These are phyloP conservation scores for Verbena officinalis DNA, from an alignment of 257 asterid genomes.

Conservation along the genomic window DNA sequence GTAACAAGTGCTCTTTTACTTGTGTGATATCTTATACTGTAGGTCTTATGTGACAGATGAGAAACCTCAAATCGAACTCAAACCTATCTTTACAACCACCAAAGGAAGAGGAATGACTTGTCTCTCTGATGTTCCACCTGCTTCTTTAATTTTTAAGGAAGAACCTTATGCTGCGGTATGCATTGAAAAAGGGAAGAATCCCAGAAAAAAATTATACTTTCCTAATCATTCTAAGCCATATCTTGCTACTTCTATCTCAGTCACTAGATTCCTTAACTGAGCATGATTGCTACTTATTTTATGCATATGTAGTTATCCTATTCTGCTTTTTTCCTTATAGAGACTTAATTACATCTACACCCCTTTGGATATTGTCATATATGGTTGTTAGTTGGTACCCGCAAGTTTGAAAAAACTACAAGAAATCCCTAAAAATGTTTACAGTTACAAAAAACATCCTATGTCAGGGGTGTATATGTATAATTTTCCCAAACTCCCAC, in stretches of 20 bases:
- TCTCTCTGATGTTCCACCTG: conserved; percentile 53
- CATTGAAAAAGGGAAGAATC: conserved; percentile 6
- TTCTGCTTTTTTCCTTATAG: background rate
- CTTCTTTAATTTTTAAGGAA: conserved; percentile 81
- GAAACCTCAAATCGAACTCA: conserved; percentile 47
- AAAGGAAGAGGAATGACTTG: conserved; percentile 88
- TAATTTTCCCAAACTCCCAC: no score
- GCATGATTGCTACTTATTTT: conserved; percentile 2
- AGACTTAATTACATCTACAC: no score
- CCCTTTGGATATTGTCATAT: no score
- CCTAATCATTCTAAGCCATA: background rate
- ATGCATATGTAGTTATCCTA: background rate
- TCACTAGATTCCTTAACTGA: background rate
- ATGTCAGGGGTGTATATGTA: no score
- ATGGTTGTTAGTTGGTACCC: no score
- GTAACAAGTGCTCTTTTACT: conserved; percentile 38
- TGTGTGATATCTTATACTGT: conserved; percentile 54
- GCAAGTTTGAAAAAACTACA: no score
- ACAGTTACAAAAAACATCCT: no score
- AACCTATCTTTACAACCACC: conserved; percentile 45
- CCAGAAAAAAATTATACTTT: conserved; percentile 4
- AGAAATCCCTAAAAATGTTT: no score
- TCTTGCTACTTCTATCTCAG: background rate
- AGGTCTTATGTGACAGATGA: conserved; percentile 88
- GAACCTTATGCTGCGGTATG: conserved; percentile 93